phyloP scores from a whole-genome alignment of 163 green algal genomes.

The Prototheca wickerhamii region DNA sequence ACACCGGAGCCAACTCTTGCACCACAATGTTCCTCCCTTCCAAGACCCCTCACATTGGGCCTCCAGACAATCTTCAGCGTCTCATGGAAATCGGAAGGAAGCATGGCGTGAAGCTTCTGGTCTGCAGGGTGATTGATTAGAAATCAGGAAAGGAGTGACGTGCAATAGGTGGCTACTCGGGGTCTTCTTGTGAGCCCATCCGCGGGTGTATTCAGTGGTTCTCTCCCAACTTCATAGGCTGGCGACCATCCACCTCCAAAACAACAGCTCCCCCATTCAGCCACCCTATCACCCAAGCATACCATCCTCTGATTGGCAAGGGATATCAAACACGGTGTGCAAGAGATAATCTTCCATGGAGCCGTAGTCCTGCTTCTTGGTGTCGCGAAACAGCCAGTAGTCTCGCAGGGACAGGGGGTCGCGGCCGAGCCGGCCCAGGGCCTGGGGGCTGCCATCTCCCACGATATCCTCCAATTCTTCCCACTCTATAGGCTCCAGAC shows the following conservation, averaged over 20 bases:
- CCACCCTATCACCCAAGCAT: neutral
- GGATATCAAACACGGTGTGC: neutral
- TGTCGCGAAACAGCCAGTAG: neutral
- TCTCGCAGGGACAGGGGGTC: neutral
- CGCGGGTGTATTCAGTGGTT: too few species aligned
- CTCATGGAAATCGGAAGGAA: neutral
- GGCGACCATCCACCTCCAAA: neutral
- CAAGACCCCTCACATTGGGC: neutral
- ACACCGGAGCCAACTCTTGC: neutral
- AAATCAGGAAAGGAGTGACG: neutral
- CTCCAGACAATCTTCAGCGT: neutral
- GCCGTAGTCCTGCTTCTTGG: neutral
- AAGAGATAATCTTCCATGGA: neutral
- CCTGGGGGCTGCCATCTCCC: neutral
- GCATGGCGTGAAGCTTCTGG: neutral
- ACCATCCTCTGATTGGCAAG: neutral
- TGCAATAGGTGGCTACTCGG: neutral
- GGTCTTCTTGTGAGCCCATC: neutral
- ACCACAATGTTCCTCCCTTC: neutral
- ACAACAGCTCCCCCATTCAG: neutral
- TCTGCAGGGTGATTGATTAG: neutral
- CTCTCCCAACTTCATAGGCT: too few species aligned
- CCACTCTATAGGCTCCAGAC: neutral
- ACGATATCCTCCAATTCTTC: neutral
- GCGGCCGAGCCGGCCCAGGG: neutral